Evolutionary conservation across 2,329 filamentous ascomycete species (phyloP).

Genomic region (Xylariales sp.): DNA sequence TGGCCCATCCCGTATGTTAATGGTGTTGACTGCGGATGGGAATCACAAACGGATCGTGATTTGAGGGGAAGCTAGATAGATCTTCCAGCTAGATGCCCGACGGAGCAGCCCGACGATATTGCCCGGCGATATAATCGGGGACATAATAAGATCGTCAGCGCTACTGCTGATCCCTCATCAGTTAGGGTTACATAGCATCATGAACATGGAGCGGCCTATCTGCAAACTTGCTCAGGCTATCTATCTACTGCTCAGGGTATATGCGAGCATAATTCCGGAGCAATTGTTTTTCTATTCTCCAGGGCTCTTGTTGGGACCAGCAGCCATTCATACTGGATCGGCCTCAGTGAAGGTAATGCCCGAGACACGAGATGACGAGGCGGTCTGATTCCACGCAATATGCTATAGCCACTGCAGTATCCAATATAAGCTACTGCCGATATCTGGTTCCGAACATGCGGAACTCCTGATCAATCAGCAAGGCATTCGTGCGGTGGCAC

Average conservation of each 20-base stretch:
- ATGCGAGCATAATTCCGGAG: conserved; percentile 2
- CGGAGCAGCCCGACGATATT: conserved; percentile 14
- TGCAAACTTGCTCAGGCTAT: conserved; percentile 11
- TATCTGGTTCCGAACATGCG: conserved; percentile 33
- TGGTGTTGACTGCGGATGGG: neutral
- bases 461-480: conserved; percentile 33
- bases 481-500: conserved; percentile 28
- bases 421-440: conserved; percentile 17
- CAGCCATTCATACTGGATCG: neutral
- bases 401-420: conserved; percentile 2
- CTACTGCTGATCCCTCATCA: conserved; percentile 23
- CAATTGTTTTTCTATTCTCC: neutral
- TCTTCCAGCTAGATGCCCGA: conserved; percentile 11
- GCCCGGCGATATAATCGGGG: conserved; percentile 10
- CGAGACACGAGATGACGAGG: conserved; percentile 23
- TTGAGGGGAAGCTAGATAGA: neutral
- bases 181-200: conserved; percentile 23
- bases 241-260: neutral
- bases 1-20: neutral
- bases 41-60: neutral
- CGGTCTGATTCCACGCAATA: conserved; percentile 18
- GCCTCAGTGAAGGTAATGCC: neutral
- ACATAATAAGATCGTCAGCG: conserved; percentile 21
- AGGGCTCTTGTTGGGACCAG: neutral
- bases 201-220: conserved; percentile 9